These are phyloP conservation scores for Fusarium oxysporum DNA, from an alignment of 2,329 filamentous ascomycete genomes.

Conservation along the genomic window DNA sequence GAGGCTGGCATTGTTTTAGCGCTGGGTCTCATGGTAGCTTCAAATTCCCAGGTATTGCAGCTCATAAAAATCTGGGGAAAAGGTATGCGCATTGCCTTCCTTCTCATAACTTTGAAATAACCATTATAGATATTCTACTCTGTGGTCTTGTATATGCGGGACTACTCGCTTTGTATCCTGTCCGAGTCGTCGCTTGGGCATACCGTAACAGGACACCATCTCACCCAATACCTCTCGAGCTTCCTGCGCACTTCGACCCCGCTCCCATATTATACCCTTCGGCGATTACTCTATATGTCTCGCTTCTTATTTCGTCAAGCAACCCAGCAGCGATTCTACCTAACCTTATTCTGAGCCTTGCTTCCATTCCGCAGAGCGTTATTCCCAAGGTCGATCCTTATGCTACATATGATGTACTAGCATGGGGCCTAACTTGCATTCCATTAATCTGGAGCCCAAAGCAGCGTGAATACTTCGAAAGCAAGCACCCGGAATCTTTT, in stretches of 20 bases:
- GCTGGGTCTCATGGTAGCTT: constrained; percentile 61
- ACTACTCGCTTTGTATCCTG: constrained; percentile 67
- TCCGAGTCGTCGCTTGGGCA: constrained; percentile 66
- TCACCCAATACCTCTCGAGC: constrained; percentile 56
- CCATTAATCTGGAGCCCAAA: constrained; percentile 63
- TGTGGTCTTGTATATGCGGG: constrained; percentile 51
- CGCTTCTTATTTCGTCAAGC: constrained; percentile 76
- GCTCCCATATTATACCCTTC: constrained; percentile 91
- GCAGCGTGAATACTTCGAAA: constrained; percentile 44
- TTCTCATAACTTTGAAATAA: neutral
- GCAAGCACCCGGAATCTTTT: constrained; percentile 47
- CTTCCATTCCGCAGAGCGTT: constrained; percentile 78
- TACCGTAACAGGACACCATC: constrained; percentile 55
- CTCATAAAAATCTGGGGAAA: constrained; percentile 60
- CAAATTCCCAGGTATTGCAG: constrained; percentile 60
- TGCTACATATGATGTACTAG: constrained; percentile 72
- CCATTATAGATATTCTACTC: constrained; percentile 57
- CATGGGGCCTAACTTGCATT: constrained; percentile 81
- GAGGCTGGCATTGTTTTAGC: constrained; percentile 65
- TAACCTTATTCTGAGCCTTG: constrained; percentile 84
- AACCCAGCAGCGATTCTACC: constrained; percentile 74
- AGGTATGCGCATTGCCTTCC: constrained; percentile 54
- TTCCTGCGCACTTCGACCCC: constrained; percentile 87
- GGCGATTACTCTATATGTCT: constrained; percentile 79
- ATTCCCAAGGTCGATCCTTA: constrained; percentile 72